Percentiles rank a stretch among this genome's conserved stretches.
Evolutionary conservation across 208 protist genomes (phyloP).

Genomic region (Crithidia expoeki): DNA sequence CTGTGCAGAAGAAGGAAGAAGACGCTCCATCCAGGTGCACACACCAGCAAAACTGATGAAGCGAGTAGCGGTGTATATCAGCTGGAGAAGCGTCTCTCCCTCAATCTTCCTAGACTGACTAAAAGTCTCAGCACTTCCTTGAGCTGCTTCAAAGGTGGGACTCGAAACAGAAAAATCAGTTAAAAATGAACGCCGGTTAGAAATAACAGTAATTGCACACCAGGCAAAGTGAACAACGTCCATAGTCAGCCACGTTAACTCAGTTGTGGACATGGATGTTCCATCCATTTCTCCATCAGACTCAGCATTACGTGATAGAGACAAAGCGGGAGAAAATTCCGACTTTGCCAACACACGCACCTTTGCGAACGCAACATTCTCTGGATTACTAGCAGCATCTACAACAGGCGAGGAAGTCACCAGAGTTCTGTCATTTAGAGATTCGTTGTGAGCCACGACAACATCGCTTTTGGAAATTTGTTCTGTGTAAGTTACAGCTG

Average conservation of each 20-base stretch:
- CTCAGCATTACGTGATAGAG: too few species aligned
- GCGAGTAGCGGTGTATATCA: conserved; percentile 14
- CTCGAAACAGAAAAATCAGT: background rate
- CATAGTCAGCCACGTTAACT: conserved; percentile 6
- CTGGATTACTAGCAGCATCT: background rate
- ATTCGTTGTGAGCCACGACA: too few species aligned
- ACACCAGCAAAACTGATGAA: conserved; percentile 8
- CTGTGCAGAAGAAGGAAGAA: background rate
- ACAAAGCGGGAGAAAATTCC: too few species aligned
- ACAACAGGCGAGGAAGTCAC: background rate
- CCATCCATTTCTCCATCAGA: background rate
- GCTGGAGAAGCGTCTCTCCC: conserved; percentile 5
- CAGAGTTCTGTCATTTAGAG: too few species aligned
- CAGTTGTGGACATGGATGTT: background rate
- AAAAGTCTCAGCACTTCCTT: background rate
- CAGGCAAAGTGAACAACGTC: conserved; percentile 23
- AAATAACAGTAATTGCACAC: background rate
- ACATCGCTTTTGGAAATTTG: too few species aligned
- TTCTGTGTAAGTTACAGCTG: too few species aligned
- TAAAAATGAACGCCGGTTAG: too few species aligned
- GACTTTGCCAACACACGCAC: background rate
- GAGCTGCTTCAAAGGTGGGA: background rate
- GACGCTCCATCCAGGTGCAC: conserved; percentile 7
- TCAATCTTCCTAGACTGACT: background rate
- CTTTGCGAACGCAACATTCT: background rate